These are phyloP conservation scores for Boletus rubroflammeus DNA, from an alignment of 768 basidiomycete genomes.

Conservation along the genomic window DNA sequence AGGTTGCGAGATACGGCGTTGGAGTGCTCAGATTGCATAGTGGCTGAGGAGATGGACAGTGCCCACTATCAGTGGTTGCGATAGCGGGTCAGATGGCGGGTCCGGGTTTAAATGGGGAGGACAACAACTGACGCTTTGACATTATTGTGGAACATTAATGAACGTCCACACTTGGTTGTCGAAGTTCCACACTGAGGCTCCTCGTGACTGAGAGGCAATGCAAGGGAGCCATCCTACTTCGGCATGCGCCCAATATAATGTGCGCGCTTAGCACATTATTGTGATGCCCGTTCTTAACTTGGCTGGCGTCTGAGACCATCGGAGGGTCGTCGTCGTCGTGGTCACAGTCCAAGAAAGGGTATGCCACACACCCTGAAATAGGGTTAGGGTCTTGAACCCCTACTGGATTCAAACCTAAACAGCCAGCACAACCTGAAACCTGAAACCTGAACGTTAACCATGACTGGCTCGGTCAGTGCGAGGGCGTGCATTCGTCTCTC, in stretches of 20 bases:
- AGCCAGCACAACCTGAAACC: neutral
- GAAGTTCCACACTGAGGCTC: constrained; percentile 12
- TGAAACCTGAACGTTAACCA: too few relatives aligned
- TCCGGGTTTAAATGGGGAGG: constrained; percentile 17
- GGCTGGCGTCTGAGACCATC: neutral
- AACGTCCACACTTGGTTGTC: constrained; percentile 20
- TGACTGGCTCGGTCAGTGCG: neutral
- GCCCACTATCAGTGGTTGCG: constrained; percentile 3
- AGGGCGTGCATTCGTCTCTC: neutral
- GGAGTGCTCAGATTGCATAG: constrained; percentile 10
- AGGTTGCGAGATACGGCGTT: constrained; percentile 5
- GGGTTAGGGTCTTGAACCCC: constrained; percentile 17
- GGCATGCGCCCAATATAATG: neutral
- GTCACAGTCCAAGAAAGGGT: neutral
- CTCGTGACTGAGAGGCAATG: constrained; percentile 18
- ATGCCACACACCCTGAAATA: constrained; percentile 10
- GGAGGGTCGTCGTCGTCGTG: neutral
- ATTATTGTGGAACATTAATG: constrained; percentile 8
- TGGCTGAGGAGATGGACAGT: neutral
- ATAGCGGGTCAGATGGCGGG: neutral
- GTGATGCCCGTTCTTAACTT: neutral
- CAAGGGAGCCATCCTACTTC: constrained; percentile 2
- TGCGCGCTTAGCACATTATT: neutral
- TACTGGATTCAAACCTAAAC: too few relatives aligned
- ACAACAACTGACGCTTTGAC: constrained; percentile 23